Base-by-base conservation (phyloP, 202 grass and related monocot genomes). In the Musa balbisiana region DNA sequence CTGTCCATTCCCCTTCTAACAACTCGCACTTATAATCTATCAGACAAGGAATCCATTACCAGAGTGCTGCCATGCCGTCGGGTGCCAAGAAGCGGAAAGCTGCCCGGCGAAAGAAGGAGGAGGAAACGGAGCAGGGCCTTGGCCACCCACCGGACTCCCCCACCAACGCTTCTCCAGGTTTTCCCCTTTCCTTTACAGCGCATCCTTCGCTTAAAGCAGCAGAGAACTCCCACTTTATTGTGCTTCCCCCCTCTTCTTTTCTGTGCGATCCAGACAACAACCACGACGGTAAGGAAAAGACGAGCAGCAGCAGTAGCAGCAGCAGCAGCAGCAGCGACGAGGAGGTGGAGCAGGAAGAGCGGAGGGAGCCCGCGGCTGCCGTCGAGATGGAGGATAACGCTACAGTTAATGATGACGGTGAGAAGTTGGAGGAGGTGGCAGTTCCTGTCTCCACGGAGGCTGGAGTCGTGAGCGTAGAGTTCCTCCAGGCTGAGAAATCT, bases 31-130 rank as follows among this genome's bases (percentile, higher is more conserved):
- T 43, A 5, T 43, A 0, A 43, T 43, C 33, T 43, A 43, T 43
- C 5, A 43, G 33, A 6, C 0, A 0, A 43, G 33, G 33, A 43
- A 43, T 6, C 33, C 33, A 43, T 43, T 6, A 6, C 33, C 4
- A 43, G 33, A 43, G 33, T 43, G 14, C 53, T 1, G 52, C 53
- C 60, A 77, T 77, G 74, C 74, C 74, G n/a, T 52, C 58, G 11
- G 74, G 74, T 64, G 58, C 74, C 4, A 77, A 77, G 60, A 77
- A 64, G 74, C 51, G 62, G 60, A 77, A 66, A 53, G 59, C 74
- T 64, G 74, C 74, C 43, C 59, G 59, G 33, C 33, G 74, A 26
- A 77, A 52, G 74, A 15, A 53, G 49, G 10, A 52, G 74, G 58
- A 64, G 52, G 22, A 15, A 12, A 53, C 27, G 53, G 71, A 55